A percentile compares a stretch with the other conserved stretches of the same genome.
Evolutionary conservation across 75 land plant genomes (phyloP).

Genomic region (Cupressus sempervirens): DNA sequence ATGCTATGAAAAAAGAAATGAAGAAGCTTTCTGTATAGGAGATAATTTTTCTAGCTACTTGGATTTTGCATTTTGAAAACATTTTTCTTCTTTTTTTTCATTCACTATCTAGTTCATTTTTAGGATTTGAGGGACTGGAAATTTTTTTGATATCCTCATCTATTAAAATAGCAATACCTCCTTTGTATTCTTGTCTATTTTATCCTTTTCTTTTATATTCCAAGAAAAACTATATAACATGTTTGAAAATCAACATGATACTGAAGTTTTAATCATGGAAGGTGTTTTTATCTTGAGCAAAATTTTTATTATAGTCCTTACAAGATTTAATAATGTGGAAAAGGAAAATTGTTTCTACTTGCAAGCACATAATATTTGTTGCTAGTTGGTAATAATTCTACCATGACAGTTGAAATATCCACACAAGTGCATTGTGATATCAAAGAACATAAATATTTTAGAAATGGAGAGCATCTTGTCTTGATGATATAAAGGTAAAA

Average conservation of each 20-base stretch:
- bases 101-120: constrained; percentile 5
- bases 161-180: background rate
- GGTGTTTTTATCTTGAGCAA: background rate
- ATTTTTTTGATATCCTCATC: background rate
- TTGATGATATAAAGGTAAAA: background rate
- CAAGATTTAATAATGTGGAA: too few relatives aligned
- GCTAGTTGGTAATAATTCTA: background rate
- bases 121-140: too few relatives aligned
- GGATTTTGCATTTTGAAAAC: background rate
- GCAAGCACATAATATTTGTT: background rate
- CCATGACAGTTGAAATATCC: background rate
- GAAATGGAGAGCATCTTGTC: background rate
- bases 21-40: constrained; percentile 44
- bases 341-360: background rate
- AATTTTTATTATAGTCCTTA: background rate
- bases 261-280: background rate
- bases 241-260: background rate
- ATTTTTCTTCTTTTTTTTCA: too few relatives aligned
- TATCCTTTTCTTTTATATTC: background rate
- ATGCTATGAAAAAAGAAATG: constrained; percentile 80
- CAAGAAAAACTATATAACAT: background rate
- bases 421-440: background rate
- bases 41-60: background rate
- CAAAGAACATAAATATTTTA: background rate
- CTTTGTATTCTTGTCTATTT: background rate